Evolutionary conservation across 805 yeast species (phyloP), one percentile per base, ranked within the genome.

Genomic region (Dipodascus geniculatus): DNA sequence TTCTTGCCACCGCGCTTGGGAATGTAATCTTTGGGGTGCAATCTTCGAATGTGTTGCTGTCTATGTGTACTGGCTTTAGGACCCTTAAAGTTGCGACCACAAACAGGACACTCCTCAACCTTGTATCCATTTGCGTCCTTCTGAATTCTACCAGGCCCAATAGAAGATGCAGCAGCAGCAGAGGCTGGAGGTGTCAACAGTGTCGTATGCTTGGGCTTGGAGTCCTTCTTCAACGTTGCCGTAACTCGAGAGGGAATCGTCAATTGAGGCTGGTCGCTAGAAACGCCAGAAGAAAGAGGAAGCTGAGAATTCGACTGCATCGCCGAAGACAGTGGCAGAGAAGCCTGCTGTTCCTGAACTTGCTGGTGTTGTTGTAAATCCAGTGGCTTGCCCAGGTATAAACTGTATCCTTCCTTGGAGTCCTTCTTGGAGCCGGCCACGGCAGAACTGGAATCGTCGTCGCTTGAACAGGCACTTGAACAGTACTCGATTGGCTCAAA

Each of bases 1-100:
- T 68, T 69, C 59, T 70, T 71, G 20, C 77, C 77, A 3, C 78
- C 76, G 2, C 75, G 69, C 58, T 73, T 74, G 42, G 76, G 76
- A 42, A 68, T 69, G 57, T 74, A 74, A 49, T 69, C 69, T 44
- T 68, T 70, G 1, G 78, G 78, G 51, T 74, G 78, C 38, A 73
- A 61, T 44, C 77, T 62, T 22, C 75, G 68, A 51, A 74, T 74
- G 54, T 74, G 78, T 64, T 74, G 78, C 60, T 74, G 78, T 58
- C 70, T 72, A 61, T 73, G 77, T 1, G 77, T 74, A 1, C 74
- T 63, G 2, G 77, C 70, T 61, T 71, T 71, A 28, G 77, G 77
- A 22, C 78, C 78, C 58, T 68, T 70, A 66, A 74, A 74, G 38
- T 63, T 62, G 42, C 78, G 67, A 16, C 71, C 71, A 60, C 78